Conservation (phyloP, 257 asterid genomes). For the Linderniella brevidens region DNA sequence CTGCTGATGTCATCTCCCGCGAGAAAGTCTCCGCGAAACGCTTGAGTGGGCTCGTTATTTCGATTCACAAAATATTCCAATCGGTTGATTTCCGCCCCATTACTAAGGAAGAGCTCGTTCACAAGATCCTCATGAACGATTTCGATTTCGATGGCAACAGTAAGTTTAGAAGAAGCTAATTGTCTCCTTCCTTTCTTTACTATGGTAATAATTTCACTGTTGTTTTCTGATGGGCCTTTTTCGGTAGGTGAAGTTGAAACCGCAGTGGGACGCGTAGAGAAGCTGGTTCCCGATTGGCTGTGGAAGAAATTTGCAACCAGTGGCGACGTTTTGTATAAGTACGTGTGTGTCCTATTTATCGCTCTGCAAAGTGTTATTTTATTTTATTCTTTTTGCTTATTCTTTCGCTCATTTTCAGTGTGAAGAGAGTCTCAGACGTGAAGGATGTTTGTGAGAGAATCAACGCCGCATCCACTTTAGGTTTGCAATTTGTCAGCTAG, state of each 20-base stretch:
- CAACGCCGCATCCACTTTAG: slow-evolving; percentile 12
- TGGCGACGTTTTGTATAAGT: slow-evolving; percentile 70
- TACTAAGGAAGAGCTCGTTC: slow-evolving; percentile 82
- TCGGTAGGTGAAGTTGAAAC: slow-evolving; percentile 45
- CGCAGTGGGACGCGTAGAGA: slow-evolving; percentile 55
- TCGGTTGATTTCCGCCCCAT: slow-evolving; percentile 43
- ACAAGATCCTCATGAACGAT: slow-evolving; percentile 57
- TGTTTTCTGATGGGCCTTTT: slow-evolving; percentile 11
- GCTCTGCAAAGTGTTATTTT: not conserved
- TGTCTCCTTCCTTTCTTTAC: not conserved
- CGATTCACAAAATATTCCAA: slow-evolving; percentile 48
- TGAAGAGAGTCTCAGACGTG: slow-evolving; percentile 42
- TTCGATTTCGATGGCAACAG: slow-evolving; percentile 42
- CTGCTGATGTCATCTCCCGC: slow-evolving; percentile 15
- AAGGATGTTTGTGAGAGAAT: slow-evolving; percentile 37
- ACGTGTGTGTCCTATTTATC: slow-evolving; percentile 10
- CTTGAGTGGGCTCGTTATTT: slow-evolving; percentile 37
- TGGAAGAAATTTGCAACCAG: slow-evolving; percentile 36
- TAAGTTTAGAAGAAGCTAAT: slow-evolving; percentile 14
- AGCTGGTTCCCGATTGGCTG: slow-evolving; percentile 78
- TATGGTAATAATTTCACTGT: not conserved
- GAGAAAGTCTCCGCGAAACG: slow-evolving; percentile 22
- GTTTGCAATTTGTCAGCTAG: too few relatives aligned
- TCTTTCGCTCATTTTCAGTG: slow-evolving; percentile 27
- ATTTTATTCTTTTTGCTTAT: not conserved